Percentiles rank a stretch among this genome's conserved stretches.
phyloP scores from a whole-genome alignment of 129 eudicot species.

The Escallonia rubra region DNA sequence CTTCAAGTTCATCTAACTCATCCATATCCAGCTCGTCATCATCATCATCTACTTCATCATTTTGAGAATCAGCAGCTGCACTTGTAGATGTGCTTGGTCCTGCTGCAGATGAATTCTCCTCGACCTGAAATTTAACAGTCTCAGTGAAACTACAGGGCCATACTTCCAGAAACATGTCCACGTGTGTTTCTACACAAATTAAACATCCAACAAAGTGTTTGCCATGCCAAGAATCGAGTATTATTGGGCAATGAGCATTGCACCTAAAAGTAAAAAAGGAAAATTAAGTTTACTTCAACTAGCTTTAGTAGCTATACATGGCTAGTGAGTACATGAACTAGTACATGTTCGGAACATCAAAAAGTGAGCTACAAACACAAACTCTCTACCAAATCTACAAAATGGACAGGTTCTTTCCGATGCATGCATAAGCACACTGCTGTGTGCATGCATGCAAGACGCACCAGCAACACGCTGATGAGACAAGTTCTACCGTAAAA shows the following conservation, averaged over 20 bases:
- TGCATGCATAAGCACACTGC: no score
- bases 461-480: no score
- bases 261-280: not conserved
- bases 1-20: constrained; percentile 76
- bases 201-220: not conserved
- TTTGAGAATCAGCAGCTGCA: constrained; percentile 27
- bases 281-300: not conserved
- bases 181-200: no score
- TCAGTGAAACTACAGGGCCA: not conserved
- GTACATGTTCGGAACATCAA: no score
- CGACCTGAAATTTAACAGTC: constrained; percentile 28
- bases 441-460: no score
- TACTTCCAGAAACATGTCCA: no score
- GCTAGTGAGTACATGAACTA: not conserved
- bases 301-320: not conserved
- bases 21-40: constrained; percentile 76
- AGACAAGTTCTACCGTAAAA: no score
- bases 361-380: no score
- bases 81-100: constrained; percentile 53
- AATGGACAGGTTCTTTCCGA: no score
- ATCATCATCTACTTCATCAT: constrained; percentile 48
- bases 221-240: no score
- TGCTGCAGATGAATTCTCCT: constrained; percentile 30
- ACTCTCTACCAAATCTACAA: no score
- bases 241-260: not conserved